Conservation (phyloP, 768 basidiomycete genomes). For the Mycena epipterygia region DNA sequence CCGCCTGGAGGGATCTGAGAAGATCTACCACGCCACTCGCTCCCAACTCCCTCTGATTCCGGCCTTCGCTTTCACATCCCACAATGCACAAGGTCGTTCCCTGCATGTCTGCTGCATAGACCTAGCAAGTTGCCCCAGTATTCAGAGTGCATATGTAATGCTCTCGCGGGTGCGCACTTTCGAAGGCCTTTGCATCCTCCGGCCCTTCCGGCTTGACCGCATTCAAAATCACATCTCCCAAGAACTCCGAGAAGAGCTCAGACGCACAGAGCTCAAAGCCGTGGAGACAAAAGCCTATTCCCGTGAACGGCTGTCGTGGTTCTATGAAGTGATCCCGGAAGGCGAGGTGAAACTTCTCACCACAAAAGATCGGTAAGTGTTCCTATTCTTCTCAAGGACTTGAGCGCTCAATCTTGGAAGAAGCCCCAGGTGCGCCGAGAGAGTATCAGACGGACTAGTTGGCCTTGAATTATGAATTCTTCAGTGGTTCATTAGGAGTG, state of each 20-base stretch:
- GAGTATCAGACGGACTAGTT: too few species aligned
- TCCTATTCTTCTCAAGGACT: too few species aligned
- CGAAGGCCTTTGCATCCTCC: constrained; percentile 6
- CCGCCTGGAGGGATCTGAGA: not conserved
- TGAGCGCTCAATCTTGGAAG: too few species aligned
- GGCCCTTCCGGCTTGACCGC: constrained; percentile 2
- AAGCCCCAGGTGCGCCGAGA: too few species aligned
- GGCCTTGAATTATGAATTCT: too few species aligned
- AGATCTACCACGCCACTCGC: not conserved
- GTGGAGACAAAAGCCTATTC: not conserved
- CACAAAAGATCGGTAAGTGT: too few species aligned
- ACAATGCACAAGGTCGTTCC: too few species aligned
- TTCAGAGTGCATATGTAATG: constrained; percentile 12
- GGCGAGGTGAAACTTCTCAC: not conserved
- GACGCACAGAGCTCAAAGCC: constrained; percentile 29
- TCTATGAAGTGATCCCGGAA: not conserved
- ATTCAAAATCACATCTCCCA: constrained; percentile 8
- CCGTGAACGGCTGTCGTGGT: constrained; percentile 18
- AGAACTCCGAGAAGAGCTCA: not conserved
- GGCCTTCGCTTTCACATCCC: too few species aligned
- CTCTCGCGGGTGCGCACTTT: not conserved
- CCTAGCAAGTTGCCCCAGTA: not conserved
- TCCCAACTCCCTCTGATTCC: constrained; percentile 15
- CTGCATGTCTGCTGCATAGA: not conserved
- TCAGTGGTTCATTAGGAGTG: too few species aligned